Base-by-base conservation (phyloP, 2,329 filamentous ascomycete genomes). In the Xylaria digitata region DNA sequence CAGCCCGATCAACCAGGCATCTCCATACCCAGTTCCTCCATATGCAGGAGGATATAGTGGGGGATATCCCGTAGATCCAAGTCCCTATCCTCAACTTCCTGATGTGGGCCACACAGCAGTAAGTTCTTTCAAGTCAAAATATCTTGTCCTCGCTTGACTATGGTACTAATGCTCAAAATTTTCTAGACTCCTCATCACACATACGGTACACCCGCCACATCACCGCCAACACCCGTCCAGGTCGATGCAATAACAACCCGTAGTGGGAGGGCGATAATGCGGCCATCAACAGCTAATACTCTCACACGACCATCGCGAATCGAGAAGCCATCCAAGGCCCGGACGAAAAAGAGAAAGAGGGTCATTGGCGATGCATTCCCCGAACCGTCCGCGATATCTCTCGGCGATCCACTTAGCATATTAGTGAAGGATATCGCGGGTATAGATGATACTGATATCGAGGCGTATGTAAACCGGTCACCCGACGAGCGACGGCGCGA, bases 371-470 rank as follows among this genome's bases (percentile, higher is more conserved):
- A 77, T 79, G 62, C 80, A 80, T 55, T 37, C 1, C 15, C 54
- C 1, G 75, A 81, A 26, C 63, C 73, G 26, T 49, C 53, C 64
- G 67, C 83, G 21, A 85, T 86, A 1, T 85, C 85, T 68, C 81
- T 95, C 42, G 85, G 85, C 3, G 86, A 85, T 61, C 91, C 93
- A 0, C 82, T 96, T 63, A 94, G 91, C 74, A 84, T 89, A 68
- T 78, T 95, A 70, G 92, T 91, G 5, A 87, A 85, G 71, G 84
- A 90, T 60, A 84, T 87, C 68, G 83, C 83, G 19, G 77, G 85
- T 61, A 84, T 93, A 45, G 85, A 87, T 0, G 83, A 96, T 55
- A 87, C 87, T 57, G 90, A 98, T 78, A 97, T 97, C 81, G 88
- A 90, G 59, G 83, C 84, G 30, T 97, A 92, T 83, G 94, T 96